These are phyloP conservation scores for Rhexocercosporidium sp. DNA, from an alignment of 2,329 filamentous ascomycete species.

Conservation along the genomic window DNA sequence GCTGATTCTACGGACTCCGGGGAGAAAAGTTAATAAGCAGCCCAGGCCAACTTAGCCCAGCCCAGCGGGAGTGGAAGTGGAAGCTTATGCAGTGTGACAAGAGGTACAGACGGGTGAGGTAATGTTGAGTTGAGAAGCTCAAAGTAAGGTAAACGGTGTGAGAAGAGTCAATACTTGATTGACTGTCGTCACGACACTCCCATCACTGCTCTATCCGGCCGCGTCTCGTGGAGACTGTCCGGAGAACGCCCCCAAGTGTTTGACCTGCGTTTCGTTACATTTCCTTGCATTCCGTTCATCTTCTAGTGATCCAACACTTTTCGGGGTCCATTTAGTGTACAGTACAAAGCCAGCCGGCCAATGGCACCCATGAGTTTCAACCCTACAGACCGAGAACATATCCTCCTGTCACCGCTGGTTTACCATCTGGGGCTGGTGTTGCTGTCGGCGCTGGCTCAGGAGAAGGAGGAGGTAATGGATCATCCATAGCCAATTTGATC, in stretches of 20 bases:
- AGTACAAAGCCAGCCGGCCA: background rate
- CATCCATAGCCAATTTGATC: conserved; percentile 36
- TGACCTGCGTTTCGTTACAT: background rate
- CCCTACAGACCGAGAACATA: conserved; percentile 5
- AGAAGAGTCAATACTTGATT: too few species aligned
- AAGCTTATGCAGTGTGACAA: conserved; percentile 1
- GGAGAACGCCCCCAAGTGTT: background rate
- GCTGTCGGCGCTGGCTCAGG: background rate
- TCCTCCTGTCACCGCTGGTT: background rate
- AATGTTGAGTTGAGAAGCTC: background rate
- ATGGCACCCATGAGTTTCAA: background rate
- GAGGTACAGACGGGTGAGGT: background rate
- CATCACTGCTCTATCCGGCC: background rate
- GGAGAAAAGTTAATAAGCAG: background rate
- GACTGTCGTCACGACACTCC: background rate
- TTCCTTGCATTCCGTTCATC: background rate
- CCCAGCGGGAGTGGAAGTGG: too few species aligned
- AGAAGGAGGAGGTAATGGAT: background rate
- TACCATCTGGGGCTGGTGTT: background rate
- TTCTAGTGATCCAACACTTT: background rate
- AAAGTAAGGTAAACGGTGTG: too few species aligned
- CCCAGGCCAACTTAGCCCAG: too few species aligned
- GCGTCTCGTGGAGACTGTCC: background rate
- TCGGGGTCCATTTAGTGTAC: background rate
- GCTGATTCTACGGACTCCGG: background rate